These are phyloP conservation scores for Penicillium freii DNA, from an alignment of 2,329 filamentous ascomycete genomes.

Conservation along the genomic window DNA sequence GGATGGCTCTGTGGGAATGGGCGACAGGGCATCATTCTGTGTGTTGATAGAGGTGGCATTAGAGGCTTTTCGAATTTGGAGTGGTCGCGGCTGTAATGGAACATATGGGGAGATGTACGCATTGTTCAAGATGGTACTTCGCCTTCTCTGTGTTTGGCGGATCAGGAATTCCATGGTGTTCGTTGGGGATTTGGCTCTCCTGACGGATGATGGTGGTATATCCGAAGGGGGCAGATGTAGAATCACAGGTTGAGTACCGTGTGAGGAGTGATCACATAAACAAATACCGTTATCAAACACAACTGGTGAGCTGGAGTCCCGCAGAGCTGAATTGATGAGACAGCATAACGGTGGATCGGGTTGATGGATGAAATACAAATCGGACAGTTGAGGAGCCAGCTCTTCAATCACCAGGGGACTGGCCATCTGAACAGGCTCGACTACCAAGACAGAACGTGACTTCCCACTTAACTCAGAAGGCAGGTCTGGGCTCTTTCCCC, in stretches of 20 bases:
- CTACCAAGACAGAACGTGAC: background rate
- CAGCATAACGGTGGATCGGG: background rate
- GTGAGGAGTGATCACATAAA: background rate
- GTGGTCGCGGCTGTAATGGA: background rate
- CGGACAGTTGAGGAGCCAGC: background rate
- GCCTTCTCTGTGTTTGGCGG: background rate
- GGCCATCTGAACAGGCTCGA: background rate
- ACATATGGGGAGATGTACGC: background rate
- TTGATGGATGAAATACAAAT: background rate
- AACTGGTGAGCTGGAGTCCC: background rate
- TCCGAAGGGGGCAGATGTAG: background rate
- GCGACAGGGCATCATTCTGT: background rate
- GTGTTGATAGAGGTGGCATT: background rate
- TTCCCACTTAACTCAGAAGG: background rate
- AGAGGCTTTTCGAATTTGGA: background rate
- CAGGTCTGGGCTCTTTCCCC: background rate
- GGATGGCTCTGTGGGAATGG: background rate
- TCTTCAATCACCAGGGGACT: background rate
- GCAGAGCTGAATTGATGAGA: background rate
- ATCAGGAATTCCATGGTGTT: background rate
- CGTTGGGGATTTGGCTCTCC: background rate
- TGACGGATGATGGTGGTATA: background rate
- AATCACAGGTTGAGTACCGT: background rate
- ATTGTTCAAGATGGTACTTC: background rate
- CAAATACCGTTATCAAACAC: background rate